Conservation (phyloP, 352 stramenopile genomes). For the Globisporangium spiculum region DNA sequence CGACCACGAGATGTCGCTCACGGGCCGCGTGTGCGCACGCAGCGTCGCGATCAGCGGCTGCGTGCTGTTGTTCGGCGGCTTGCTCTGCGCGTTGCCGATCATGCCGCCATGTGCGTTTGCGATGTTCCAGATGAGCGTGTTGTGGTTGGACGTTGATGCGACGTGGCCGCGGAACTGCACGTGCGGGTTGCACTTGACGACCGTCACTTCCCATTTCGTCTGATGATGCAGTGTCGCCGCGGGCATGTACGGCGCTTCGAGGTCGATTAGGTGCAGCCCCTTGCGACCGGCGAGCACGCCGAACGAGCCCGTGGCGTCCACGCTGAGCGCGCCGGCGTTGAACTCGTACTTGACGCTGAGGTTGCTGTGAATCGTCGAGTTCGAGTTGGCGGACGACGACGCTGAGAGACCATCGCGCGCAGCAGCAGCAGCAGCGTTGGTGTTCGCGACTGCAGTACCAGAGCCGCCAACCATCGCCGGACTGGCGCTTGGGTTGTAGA, state of each 20-base stretch:
- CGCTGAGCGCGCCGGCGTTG: slow-evolving; percentile 63
- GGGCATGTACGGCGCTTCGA: slow-evolving; percentile 61
- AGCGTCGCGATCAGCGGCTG: slow-evolving; percentile 73
- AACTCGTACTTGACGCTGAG: slow-evolving; percentile 60
- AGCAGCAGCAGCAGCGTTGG: neutral
- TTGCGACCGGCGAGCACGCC: slow-evolving; percentile 66
- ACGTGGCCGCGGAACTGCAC: slow-evolving; percentile 61
- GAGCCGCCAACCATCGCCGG: neutral
- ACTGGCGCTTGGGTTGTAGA: slow-evolving; percentile 11
- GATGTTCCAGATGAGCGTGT: slow-evolving; percentile 83
- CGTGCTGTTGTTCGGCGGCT: slow-evolving; percentile 12
- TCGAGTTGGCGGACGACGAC: slow-evolving; percentile 6
- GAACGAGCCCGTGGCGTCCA: slow-evolving; percentile 66
- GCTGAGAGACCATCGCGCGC: neutral
- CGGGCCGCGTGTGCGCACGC: slow-evolving; percentile 64
- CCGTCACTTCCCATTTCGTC: slow-evolving; percentile 77
- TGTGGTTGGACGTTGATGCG: slow-evolving; percentile 77
- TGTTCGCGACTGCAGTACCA: neutral
- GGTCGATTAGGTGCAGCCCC: slow-evolving; percentile 69
- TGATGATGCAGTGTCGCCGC: slow-evolving; percentile 67
- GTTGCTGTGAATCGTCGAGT: slow-evolving; percentile 47
- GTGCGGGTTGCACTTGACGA: slow-evolving; percentile 80
- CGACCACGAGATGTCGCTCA: slow-evolving; percentile 79
- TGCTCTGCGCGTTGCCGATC: slow-evolving; percentile 11
- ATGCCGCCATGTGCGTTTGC: slow-evolving; percentile 20